These are phyloP conservation scores for Beauveria australis DNA, from an alignment of 2,329 filamentous ascomycete species.

Conservation along the genomic window DNA sequence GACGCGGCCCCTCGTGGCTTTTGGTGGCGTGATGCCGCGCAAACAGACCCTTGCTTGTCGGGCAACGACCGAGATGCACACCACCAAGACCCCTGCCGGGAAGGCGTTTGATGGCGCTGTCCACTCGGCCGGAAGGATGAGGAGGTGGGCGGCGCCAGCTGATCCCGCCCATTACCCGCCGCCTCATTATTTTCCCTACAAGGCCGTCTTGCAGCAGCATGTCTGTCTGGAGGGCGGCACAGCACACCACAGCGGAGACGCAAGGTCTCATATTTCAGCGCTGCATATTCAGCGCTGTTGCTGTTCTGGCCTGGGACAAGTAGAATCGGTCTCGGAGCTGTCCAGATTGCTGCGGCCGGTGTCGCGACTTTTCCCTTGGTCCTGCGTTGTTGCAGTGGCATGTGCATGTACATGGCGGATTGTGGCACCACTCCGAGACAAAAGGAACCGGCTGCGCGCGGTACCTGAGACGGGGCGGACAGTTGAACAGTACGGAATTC, in stretches of 20 bases:
- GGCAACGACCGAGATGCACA: constrained; percentile 1
- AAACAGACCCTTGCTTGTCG: background rate
- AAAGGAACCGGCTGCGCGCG: background rate
- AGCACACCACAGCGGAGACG: too few relatives aligned
- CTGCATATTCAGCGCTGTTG: too few relatives aligned
- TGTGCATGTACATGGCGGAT: background rate
- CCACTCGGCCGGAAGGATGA: background rate
- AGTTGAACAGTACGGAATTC: background rate
- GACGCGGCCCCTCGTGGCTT: background rate
- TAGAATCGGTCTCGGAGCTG: background rate
- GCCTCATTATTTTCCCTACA: background rate
- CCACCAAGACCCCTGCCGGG: background rate
- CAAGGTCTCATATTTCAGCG: too few relatives aligned
- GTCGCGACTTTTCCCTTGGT: background rate
- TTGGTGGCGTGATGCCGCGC: background rate
- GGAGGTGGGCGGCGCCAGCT: background rate
- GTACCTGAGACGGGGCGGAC: background rate
- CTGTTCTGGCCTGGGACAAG: too few relatives aligned
- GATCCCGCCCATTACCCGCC: background rate
- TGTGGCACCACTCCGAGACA: background rate
- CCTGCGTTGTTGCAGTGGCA: background rate
- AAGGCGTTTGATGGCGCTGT: background rate
- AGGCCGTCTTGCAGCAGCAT: too few relatives aligned
- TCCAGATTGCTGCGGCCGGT: background rate
- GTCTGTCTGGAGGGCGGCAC: too few relatives aligned